phyloP scores from a whole-genome alignment of 2,329 filamentous ascomycete species.

The Alternaria conjuncta region DNA sequence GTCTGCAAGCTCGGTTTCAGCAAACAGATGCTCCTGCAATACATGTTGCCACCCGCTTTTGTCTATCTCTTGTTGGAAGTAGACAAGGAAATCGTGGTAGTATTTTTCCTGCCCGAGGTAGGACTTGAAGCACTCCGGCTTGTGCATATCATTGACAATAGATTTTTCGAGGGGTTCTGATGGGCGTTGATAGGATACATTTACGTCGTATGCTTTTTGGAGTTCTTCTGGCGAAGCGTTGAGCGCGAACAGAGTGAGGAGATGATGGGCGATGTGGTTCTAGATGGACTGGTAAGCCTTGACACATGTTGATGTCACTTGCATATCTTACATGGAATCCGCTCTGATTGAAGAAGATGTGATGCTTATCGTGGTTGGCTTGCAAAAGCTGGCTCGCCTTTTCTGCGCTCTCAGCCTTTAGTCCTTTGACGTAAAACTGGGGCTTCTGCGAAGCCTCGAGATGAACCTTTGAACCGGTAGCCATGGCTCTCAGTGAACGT shows the following conservation, averaged over 20 bases:
- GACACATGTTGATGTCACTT: neutral
- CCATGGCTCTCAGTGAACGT: slow-evolving; percentile 30
- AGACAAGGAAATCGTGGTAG: slow-evolving; percentile 77
- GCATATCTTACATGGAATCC: slow-evolving; percentile 69
- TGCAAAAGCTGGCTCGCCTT: slow-evolving; percentile 74
- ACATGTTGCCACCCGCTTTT: slow-evolving; percentile 66
- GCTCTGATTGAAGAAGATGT: slow-evolving; percentile 78
- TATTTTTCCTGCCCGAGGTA: slow-evolving; percentile 68
- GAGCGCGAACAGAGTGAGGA: slow-evolving; percentile 78
- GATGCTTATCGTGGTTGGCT: slow-evolving; percentile 74
- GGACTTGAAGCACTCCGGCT: slow-evolving; percentile 62
- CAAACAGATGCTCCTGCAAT: slow-evolving; percentile 72
- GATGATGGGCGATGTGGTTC: slow-evolving; percentile 80
- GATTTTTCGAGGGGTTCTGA: slow-evolving; percentile 55
- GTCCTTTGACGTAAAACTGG: slow-evolving; percentile 54
- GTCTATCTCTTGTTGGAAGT: slow-evolving; percentile 77
- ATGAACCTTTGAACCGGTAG: slow-evolving; percentile 44
- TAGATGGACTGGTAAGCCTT: slow-evolving; percentile 9
- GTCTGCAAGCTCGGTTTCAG: slow-evolving; percentile 67
- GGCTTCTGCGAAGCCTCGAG: slow-evolving; percentile 54
- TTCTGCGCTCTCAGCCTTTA: slow-evolving; percentile 65
- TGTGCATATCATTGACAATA: slow-evolving; percentile 62
- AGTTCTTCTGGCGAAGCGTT: slow-evolving; percentile 68
- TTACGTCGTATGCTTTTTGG: slow-evolving; percentile 68
- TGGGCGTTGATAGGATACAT: slow-evolving; percentile 70